phyloP scores from a whole-genome alignment of 164 flowering plant genomes.

The Chimonanthus salicifolius region DNA sequence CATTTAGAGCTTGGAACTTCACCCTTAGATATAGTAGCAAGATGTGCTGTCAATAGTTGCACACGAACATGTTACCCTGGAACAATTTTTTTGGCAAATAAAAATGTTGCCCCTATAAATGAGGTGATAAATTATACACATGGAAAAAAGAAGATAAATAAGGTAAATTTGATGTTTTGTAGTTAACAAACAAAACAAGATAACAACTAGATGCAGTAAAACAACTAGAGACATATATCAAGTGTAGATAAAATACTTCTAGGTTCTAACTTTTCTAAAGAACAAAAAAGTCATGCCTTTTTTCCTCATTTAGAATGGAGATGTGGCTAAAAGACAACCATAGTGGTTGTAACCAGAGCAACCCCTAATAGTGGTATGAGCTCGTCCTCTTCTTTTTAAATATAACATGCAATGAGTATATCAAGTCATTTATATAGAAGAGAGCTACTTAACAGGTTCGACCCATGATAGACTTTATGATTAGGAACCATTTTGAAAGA shows the following conservation, averaged over 20 bases:
- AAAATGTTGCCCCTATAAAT: neutral
- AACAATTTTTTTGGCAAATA: conserved; percentile 1
- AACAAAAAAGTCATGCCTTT: too few relatives aligned
- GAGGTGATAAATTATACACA: neutral
- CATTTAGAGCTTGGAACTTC: conserved; percentile 1
- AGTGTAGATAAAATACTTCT: neutral
- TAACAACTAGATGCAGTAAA: too few relatives aligned
- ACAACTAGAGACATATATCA: neutral
- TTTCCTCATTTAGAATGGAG: too few relatives aligned
- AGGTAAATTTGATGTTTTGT: neutral
- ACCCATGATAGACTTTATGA: neutral
- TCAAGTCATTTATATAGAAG: neutral
- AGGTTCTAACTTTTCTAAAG: neutral
- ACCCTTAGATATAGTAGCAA: neutral
- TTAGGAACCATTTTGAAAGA: too few relatives aligned
- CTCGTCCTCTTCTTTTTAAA: too few relatives aligned
- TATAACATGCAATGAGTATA: neutral
- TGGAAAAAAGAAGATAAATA: neutral
- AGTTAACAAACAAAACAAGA: neutral
- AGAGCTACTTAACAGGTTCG: too few relatives aligned
- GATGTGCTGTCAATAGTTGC: conserved; percentile 1
- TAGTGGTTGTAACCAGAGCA: neutral
- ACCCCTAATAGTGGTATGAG: too few relatives aligned
- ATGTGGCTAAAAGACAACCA: neutral
- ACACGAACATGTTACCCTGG: neutral